Evolutionary conservation across 257 asterid species (phyloP).

Genomic region (Thymus quinquecostatus): DNA sequence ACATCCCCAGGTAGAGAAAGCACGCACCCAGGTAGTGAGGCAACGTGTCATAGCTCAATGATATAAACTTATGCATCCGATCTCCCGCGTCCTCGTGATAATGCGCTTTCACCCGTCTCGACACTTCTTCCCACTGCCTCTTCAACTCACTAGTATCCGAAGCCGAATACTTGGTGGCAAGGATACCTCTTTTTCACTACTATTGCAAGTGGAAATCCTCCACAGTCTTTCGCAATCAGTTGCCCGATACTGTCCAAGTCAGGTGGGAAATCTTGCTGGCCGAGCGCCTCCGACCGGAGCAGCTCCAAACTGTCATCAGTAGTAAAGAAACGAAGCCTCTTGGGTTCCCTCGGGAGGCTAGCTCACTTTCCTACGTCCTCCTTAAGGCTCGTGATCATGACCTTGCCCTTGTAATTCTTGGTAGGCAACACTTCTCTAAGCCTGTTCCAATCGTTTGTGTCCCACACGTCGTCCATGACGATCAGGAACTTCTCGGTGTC

Average conservation of each 20-base stretch:
- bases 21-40: constrained; percentile 12
- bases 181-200: constrained; percentile 1
- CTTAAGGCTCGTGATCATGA: background rate
- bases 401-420: background rate
- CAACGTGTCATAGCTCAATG: constrained; percentile 10
- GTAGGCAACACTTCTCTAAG: background rate
- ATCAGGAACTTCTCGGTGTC: constrained; percentile 2
- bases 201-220: background rate
- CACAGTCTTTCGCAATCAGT: background rate
- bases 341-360: background rate
- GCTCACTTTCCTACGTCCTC: background rate
- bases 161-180: background rate
- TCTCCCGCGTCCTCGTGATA: background rate
- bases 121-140: background rate
- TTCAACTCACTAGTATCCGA: background rate
- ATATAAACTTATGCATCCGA: background rate
- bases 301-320: background rate
- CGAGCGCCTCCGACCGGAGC: background rate
- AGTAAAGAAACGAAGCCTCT: background rate
- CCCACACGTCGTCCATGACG: constrained; percentile 18
- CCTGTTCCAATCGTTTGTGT: background rate
- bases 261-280: background rate
- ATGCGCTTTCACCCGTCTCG: background rate
- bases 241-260: background rate
- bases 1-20: constrained; percentile 20